These are phyloP conservation scores for Talaromyces sp. DNA, from an alignment of 2,329 filamentous ascomycete species.

Conservation along the genomic window DNA sequence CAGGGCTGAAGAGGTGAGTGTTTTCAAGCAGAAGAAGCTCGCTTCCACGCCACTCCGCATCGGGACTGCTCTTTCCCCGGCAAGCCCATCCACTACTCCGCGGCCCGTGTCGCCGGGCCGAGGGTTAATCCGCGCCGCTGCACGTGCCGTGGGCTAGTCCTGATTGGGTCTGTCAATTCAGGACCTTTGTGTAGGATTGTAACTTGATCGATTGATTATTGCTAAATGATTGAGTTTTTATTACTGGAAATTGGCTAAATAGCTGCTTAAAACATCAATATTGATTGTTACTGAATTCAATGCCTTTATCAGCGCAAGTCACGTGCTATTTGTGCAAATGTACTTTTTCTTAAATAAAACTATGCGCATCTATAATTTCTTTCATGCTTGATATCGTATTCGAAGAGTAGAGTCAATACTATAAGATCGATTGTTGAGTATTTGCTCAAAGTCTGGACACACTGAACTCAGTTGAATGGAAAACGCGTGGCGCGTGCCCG, in stretches of 20 bases:
- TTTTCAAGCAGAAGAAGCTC: neutral
- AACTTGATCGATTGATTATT: too few species aligned
- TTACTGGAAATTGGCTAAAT: neutral
- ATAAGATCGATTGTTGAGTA: neutral
- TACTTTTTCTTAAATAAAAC: neutral
- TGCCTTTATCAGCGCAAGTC: neutral
- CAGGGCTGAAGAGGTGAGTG: neutral
- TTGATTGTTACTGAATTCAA: neutral
- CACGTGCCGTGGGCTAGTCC: constrained; percentile 1
- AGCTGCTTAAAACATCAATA: neutral
- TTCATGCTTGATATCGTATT: neutral
- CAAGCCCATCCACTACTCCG: constrained; percentile 5
- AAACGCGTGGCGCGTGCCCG: constrained; percentile 21
- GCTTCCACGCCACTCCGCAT: neutral
- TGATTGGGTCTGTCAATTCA: neutral
- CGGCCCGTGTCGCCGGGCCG: constrained; percentile 7
- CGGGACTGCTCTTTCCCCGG: neutral
- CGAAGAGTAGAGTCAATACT: neutral
- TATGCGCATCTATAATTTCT: neutral
- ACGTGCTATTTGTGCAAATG: neutral
- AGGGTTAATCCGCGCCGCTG: constrained; percentile 14
- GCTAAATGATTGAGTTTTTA: too few species aligned
- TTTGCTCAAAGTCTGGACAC: neutral
- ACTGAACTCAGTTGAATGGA: constrained; percentile 10
- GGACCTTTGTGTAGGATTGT: neutral